These are phyloP conservation scores for Umbelopsis sp. DNA, from an alignment of 192 early-diverging fungal species.

Conservation along the genomic window DNA sequence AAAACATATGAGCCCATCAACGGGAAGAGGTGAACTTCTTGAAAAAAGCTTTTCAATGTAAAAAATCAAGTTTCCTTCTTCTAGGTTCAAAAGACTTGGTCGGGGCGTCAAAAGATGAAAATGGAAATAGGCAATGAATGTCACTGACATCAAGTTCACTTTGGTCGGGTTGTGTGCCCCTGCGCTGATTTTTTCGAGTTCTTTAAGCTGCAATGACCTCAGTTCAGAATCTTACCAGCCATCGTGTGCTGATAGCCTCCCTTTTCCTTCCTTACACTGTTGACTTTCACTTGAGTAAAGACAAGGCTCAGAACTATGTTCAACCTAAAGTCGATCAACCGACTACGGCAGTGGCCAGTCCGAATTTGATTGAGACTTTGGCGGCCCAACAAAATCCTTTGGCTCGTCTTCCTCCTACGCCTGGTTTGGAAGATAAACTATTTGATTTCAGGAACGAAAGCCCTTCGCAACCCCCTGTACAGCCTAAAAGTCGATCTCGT, in stretches of 20 bases:
- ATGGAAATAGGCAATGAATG: neutral
- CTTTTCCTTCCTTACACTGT: conserved; percentile 77
- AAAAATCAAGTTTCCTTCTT: neutral
- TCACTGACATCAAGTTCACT: neutral
- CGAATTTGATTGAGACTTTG: conserved; percentile 43
- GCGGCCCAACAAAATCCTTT: conserved; percentile 27
- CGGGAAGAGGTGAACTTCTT: neutral
- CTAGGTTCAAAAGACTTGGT: neutral
- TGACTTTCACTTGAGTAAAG: conserved; percentile 53
- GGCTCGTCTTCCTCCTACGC: conserved; percentile 24
- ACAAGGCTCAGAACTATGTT: conserved; percentile 39
- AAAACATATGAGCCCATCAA: neutral
- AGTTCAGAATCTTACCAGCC: conserved; percentile 27
- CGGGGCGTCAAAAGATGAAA: neutral
- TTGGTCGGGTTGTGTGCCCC: neutral
- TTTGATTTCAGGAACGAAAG: conserved; percentile 38
- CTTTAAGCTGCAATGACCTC: neutral
- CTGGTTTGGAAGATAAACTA: conserved; percentile 30
- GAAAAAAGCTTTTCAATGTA: neutral
- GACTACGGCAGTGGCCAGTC: conserved; percentile 19
- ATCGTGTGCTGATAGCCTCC: conserved; percentile 69
- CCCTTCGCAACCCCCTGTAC: conserved; percentile 17
- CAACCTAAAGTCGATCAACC: conserved; percentile 20
- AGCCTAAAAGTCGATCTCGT: conserved; percentile 41
- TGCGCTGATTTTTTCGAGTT: neutral